These are phyloP conservation scores for Picea sitchensis DNA, from an alignment of 75 land plant genomes.

Conservation along the genomic window DNA sequence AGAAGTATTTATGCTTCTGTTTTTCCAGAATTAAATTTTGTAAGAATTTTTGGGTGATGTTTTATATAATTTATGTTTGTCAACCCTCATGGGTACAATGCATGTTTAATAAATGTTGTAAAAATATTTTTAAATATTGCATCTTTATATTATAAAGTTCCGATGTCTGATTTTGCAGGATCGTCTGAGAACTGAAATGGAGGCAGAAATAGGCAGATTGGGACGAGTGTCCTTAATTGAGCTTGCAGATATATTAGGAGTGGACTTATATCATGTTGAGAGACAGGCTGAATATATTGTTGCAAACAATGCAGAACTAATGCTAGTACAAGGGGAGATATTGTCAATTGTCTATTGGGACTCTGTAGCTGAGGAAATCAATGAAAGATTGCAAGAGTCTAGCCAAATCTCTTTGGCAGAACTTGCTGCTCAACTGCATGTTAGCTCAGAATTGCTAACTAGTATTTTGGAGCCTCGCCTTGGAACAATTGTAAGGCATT, in stretches of 20 bases:
- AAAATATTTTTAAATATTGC: background rate
- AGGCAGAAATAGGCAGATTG: constrained; percentile 48
- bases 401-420: constrained; percentile 88
- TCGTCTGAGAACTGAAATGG: constrained; percentile 69
- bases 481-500: constrained; percentile 61
- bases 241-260: constrained; percentile 74
- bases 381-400: constrained; percentile 87
- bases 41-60: background rate
- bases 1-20: background rate
- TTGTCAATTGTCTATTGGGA: constrained; percentile 89
- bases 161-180: constrained; percentile 44
- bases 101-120: background rate
- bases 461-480: constrained; percentile 77
- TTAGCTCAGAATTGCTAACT: constrained; percentile 75
- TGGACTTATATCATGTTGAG: constrained; percentile 92
- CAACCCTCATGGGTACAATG: background rate
- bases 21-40: background rate
- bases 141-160: background rate
- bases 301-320: constrained; percentile 43
- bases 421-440: constrained; percentile 76
- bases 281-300: constrained; percentile 69
- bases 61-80: background rate
- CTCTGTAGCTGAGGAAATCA: constrained; percentile 84
- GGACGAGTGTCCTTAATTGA: constrained; percentile 88
- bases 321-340: constrained; percentile 88